phyloP scores from a whole-genome alignment of 495 filamentous ascomycete species.

The Penicillium herquei region DNA sequence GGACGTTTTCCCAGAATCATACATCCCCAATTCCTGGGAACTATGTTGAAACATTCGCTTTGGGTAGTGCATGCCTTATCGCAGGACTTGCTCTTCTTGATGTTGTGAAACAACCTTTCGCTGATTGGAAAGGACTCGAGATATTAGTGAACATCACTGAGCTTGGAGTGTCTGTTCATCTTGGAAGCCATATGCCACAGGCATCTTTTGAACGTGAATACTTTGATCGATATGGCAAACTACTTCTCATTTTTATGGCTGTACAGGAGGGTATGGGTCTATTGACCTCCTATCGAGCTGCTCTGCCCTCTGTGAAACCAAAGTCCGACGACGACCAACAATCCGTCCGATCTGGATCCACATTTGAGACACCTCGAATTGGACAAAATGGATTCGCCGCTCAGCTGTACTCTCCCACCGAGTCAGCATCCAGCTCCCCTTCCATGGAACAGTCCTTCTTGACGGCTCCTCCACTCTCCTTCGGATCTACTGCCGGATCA shows the following conservation, averaged over 20 bases:
- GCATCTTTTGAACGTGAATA: conserved; percentile 33
- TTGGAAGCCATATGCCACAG: conserved; percentile 39
- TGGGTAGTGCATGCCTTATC: conserved; percentile 42
- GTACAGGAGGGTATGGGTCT: conserved; percentile 37
- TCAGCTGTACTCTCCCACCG: conserved; percentile 15
- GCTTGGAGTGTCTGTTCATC: conserved; percentile 37
- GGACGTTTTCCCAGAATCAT: conserved; percentile 36
- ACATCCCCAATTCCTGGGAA: conserved; percentile 34
- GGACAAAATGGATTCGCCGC: neutral
- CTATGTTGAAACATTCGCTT: conserved; percentile 41
- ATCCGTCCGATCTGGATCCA: neutral
- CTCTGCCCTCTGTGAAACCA: neutral
- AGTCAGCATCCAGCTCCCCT: conserved; percentile 6
- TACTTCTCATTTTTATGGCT: conserved; percentile 42
- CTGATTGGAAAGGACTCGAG: conserved; percentile 43
- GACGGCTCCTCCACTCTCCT: conserved; percentile 31
- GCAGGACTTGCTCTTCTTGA: conserved; percentile 42
- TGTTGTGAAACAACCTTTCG: conserved; percentile 34
- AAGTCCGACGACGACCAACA: conserved; percentile 6
- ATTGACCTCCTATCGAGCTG: conserved; percentile 23
- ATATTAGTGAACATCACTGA: conserved; percentile 45
- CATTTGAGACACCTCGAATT: neutral
- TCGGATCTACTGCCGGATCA: conserved; percentile 26
- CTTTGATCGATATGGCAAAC: conserved; percentile 44
- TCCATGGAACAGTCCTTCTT: neutral